Evolutionary conservation across 345 rosid species (phyloP).

Genomic region (Eucalyptus sp.): DNA sequence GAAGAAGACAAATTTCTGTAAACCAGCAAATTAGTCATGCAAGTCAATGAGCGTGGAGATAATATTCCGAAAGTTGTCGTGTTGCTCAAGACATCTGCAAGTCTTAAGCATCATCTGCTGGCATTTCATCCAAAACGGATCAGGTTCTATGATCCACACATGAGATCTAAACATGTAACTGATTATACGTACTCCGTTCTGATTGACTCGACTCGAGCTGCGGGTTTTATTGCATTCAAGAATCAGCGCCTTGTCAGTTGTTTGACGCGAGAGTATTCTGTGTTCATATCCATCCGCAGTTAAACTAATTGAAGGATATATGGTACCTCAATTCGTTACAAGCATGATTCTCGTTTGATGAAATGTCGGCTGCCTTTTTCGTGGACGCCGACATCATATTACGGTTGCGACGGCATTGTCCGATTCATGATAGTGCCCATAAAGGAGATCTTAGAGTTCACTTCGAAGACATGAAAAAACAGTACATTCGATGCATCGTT

Average conservation of each 20-base stretch:
- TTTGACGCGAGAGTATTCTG: not conserved
- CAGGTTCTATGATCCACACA: not conserved
- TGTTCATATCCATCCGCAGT: not conserved
- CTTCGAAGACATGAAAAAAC: not conserved
- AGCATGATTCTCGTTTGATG: not conserved
- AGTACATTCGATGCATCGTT: not conserved
- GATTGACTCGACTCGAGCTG: not conserved
- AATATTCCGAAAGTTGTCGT: not conserved
- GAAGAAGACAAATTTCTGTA: not conserved
- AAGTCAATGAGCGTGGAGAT: not conserved
- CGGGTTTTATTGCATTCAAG: not conserved
- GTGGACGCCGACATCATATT: not conserved
- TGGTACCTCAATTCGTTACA: not conserved
- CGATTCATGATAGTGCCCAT: not conserved
- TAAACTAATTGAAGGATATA: not conserved
- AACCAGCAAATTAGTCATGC: not conserved
- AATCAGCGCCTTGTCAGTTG: not conserved
- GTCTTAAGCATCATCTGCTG: not conserved
- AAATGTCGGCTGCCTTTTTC: not conserved
- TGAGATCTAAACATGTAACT: not conserved
- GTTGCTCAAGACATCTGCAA: not conserved
- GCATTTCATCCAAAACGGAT: not conserved
- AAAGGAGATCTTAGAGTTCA: not conserved
- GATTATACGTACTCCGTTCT: not conserved
- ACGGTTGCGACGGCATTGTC: not conserved